These are phyloP conservation scores for Paecilomyces variotii DNA, from an alignment of 2,329 filamentous ascomycete species.

Conservation along the genomic window DNA sequence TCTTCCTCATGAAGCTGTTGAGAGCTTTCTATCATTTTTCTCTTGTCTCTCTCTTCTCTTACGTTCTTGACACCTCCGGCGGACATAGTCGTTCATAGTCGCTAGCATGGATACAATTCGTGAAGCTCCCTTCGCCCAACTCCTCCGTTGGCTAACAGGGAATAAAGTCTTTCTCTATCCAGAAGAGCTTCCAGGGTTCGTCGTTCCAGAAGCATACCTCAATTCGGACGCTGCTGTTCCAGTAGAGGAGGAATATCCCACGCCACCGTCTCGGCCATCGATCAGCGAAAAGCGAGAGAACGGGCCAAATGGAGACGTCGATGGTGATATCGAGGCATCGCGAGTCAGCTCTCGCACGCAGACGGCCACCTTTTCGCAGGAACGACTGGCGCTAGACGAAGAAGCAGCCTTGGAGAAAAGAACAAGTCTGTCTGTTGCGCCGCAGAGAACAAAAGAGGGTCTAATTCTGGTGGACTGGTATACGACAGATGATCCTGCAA, in stretches of 20 bases:
- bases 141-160: conserved; percentile 35
- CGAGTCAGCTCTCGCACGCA: not conserved
- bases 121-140: conserved; percentile 41
- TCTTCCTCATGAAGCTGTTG: not conserved
- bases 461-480: conserved; percentile 30
- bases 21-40: not conserved
- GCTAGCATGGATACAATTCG: conserved; percentile 22
- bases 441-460: conserved; percentile 27
- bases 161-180: conserved; percentile 38
- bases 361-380: conserved; percentile 15
- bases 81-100: not conserved
- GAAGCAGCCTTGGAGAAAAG: conserved; percentile 16
- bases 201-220: conserved; percentile 16
- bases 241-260: not conserved
- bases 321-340: not conserved
- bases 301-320: not conserved
- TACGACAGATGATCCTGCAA: conserved; percentile 16
- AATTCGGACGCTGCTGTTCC: not conserved
- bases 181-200: conserved; percentile 31
- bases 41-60: not conserved
- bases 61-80: not conserved
- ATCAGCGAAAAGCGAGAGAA: not conserved
- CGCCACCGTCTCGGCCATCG: not conserved
- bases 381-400: conserved; percentile 23
- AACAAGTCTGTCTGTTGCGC: conserved; percentile 22